Percentiles rank a stretch among this genome's conserved stretches.
These are phyloP conservation scores for Nicotiana undulata DNA, from an alignment of 257 asterid genomes.

Conservation along the genomic window DNA sequence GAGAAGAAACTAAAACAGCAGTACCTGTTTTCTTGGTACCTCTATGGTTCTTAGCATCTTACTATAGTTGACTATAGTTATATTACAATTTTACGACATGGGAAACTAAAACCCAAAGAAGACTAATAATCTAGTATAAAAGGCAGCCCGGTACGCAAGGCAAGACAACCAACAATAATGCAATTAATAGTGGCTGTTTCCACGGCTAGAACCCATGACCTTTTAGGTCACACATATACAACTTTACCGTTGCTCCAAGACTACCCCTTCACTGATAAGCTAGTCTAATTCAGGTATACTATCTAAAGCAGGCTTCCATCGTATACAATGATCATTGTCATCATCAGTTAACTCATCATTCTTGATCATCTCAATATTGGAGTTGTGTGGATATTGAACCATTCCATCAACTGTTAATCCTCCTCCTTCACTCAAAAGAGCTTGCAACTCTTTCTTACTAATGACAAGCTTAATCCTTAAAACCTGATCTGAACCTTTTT, in stretches of 20 bases:
- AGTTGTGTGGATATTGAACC: slow-evolving; percentile 14
- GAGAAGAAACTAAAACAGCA: no score
- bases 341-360: neutral
- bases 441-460: slow-evolving; percentile 58
- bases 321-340: neutral
- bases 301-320: slow-evolving; percentile 12
- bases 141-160: no score
- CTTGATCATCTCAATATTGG: slow-evolving; percentile 1
- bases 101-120: neutral
- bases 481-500: slow-evolving; percentile 20
- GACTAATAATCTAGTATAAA: no score
- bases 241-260: no score
- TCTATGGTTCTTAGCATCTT: neutral
- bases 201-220: no score
- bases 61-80: no score
- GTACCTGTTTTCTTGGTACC: neutral
- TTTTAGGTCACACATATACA: no score
- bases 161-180: no score
- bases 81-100: neutral
- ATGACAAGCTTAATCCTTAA: slow-evolving; percentile 66
- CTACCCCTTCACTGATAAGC: no score
- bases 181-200: no score
- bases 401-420: slow-evolving; percentile 38
- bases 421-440: slow-evolving; percentile 40
- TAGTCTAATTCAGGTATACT: neutral